Percentiles rank a stretch among this genome's conserved stretches.
These are phyloP conservation scores for Paramecium pentaurelia DNA, from an alignment of 73 alveolate genomes.

Conservation along the genomic window DNA sequence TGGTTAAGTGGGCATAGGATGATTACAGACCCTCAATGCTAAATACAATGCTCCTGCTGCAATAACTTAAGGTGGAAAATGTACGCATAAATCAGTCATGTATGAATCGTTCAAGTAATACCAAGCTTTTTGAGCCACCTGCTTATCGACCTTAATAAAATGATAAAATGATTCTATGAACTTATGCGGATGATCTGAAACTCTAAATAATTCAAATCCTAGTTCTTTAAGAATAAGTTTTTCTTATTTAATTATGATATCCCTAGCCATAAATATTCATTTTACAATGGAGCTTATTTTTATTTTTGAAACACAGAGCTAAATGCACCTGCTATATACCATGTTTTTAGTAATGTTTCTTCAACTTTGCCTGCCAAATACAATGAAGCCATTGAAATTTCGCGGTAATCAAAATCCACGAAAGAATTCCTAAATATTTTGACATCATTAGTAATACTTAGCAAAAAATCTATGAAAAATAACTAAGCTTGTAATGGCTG, in stretches of 20 bases:
- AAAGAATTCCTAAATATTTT: constrained; percentile 5
- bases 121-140: constrained; percentile 49
- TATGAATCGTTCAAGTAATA: constrained; percentile 45
- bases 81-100: constrained; percentile 45
- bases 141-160: constrained; percentile 26
- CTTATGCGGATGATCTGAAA: constrained; percentile 47
- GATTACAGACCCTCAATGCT: neutral
- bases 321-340: constrained; percentile 46
- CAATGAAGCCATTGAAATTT: constrained; percentile 39
- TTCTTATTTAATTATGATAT: constrained; percentile 18
- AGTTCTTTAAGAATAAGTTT: neutral
- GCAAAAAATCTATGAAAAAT: constrained; percentile 24
- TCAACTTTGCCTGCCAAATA: constrained; percentile 40
- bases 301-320: neutral
- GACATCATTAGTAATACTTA: neutral
- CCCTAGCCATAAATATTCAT: neutral
- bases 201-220: constrained; percentile 37
- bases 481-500: constrained; percentile 40
- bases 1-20: constrained; percentile 52
- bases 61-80: constrained; percentile 38
- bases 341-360: constrained; percentile 18
- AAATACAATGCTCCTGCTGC: constrained; percentile 50
- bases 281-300: constrained; percentile 18
- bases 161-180: constrained; percentile 48
- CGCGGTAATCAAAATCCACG: constrained; percentile 41